Evolutionary conservation across 2,329 filamentous ascomycete genomes (phyloP).

Genomic region (Coccinonectria pachysandricola): DNA sequence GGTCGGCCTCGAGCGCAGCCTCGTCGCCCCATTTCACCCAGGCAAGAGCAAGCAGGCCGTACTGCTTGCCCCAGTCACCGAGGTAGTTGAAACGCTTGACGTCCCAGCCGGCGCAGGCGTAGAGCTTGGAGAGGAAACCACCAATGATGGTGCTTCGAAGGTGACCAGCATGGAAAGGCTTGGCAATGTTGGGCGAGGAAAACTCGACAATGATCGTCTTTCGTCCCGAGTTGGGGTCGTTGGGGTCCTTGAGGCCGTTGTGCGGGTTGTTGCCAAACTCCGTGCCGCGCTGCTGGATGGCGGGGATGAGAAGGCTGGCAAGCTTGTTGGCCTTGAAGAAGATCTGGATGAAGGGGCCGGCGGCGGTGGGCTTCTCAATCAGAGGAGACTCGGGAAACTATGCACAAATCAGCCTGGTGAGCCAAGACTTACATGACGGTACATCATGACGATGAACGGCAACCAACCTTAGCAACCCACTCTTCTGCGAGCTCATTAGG

Average conservation of each 20-base stretch:
- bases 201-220: slow-evolving; percentile 72
- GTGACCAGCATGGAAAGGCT: slow-evolving; percentile 73
- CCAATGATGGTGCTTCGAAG: slow-evolving; percentile 71
- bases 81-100: slow-evolving; percentile 56
- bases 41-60: slow-evolving; percentile 45
- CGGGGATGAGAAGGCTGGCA: slow-evolving; percentile 54
- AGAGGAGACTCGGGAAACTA: slow-evolving; percentile 67
- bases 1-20: slow-evolving; percentile 58
- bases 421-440: slow-evolving; percentile 1
- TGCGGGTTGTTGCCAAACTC: slow-evolving; percentile 44
- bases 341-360: slow-evolving; percentile 65
- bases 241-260: slow-evolving; percentile 50
- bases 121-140: slow-evolving; percentile 64
- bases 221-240: slow-evolving; percentile 47
- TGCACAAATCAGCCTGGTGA: slow-evolving; percentile 6
- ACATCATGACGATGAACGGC: slow-evolving; percentile 1
- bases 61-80: slow-evolving; percentile 22
- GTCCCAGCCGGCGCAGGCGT: slow-evolving; percentile 62
- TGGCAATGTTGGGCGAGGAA: slow-evolving; percentile 78
- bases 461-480: slow-evolving; percentile 47
- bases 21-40: slow-evolving; percentile 69
- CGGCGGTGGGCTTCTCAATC: slow-evolving; percentile 57
- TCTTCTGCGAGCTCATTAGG: slow-evolving; percentile 51
- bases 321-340: slow-evolving; percentile 66
- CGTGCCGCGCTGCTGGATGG: slow-evolving; percentile 51